Percentiles rank a stretch among this genome's conserved stretches.
Evolutionary conservation across 116 monocot species (phyloP).

Genomic region (Trichopus zeylanicus): DNA sequence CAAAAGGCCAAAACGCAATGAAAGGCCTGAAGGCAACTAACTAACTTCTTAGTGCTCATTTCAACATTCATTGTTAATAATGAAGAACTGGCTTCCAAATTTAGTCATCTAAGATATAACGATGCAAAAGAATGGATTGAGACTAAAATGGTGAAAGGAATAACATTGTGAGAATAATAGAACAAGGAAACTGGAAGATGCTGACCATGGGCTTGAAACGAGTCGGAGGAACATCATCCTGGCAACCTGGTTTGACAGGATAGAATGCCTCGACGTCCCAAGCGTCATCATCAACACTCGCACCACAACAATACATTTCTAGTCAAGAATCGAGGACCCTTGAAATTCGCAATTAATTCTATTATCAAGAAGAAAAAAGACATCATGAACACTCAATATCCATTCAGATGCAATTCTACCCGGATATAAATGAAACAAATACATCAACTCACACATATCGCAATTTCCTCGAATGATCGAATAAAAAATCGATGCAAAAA

Average conservation of each 20-base stretch:
- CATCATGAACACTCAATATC: too few species aligned
- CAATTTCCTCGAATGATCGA: too few species aligned
- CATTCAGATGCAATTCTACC: too few species aligned
- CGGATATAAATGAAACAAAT: too few species aligned
- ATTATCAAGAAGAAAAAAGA: too few species aligned
- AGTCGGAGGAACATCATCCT: constrained; percentile 36
- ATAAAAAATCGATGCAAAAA: too few species aligned
- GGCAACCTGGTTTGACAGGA: constrained; percentile 36
- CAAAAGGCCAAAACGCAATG: background rate
- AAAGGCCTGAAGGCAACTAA: background rate
- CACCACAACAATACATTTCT: constrained; percentile 14
- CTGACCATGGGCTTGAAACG: constrained; percentile 57
- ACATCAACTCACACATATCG: too few species aligned
- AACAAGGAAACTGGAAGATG: background rate
- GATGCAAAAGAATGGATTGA: too few species aligned
- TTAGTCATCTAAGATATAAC: background rate
- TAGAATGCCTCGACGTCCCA: constrained; percentile 40
- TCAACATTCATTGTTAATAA: background rate
- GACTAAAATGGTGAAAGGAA: too few species aligned
- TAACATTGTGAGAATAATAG: background rate
- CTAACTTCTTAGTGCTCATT: background rate
- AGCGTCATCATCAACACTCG: constrained; percentile 7
- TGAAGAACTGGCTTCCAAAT: background rate
- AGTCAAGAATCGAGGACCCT: background rate
- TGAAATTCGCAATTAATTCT: too few species aligned